Evolutionary conservation across 129 eudicot species (phyloP).

Genomic region (Cynara cardunculus): DNA sequence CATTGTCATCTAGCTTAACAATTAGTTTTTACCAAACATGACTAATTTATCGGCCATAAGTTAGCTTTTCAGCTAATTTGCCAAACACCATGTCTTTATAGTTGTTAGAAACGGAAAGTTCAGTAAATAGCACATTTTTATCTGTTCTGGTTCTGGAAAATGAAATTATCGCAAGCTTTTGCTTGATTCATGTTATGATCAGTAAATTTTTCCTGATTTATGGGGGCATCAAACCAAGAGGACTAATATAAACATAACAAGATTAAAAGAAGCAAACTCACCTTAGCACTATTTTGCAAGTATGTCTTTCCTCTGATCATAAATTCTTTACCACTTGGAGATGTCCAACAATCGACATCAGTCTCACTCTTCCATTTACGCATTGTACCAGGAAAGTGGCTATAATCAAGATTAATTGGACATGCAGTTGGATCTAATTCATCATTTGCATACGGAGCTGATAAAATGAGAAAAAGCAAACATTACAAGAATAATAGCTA

Average conservation of each 20-base stretch:
- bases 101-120: too few species aligned
- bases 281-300: conserved; percentile 78
- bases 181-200: not conserved
- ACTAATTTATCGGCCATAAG: not conserved
- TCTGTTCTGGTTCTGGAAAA: not conserved
- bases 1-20: not conserved
- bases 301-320: conserved; percentile 91
- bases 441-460: conserved; percentile 39
- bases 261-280: conserved; percentile 8
- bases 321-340: conserved; percentile 86
- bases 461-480: not conserved
- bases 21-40: not conserved
- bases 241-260: not conserved
- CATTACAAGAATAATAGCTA: not conserved
- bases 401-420: conserved; percentile 51
- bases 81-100: not conserved
- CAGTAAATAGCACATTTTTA: too few species aligned
- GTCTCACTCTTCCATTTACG: conserved; percentile 58
- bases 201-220: not conserved
- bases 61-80: not conserved
- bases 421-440: conserved; percentile 55
- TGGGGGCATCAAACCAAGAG: not conserved
- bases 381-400: conserved; percentile 64
- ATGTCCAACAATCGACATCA: conserved; percentile 84
- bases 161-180: not conserved